Evolutionary conservation across 2,329 filamentous ascomycete species (phyloP), one percentile per base, ranked within the genome.

Genomic region (Sclerotinia subarctica): DNA sequence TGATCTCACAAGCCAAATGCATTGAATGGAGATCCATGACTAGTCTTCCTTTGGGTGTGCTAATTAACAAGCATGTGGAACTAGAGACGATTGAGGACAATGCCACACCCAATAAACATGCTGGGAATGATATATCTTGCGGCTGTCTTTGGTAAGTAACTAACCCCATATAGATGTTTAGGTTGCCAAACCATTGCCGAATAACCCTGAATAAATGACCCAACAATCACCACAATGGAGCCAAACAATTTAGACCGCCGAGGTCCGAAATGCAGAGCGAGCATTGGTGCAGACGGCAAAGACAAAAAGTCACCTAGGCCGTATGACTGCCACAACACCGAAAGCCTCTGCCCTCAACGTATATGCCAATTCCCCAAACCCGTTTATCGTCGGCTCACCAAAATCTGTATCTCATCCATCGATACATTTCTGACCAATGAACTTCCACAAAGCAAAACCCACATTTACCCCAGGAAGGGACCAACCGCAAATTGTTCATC

Each of bases 161-260:
- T 72, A 72, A 72, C 67, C 76, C 1, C 79, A 76, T 5, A 78
- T 73, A 4, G 60, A 81, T 76, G 13, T 11, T 44, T 78, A 78
- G 21, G 60, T 32, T 19, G 17, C 42, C 46, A 42, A 64, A 71
- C 72, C 54, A 46, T 72, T 32, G 10, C 57, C 32, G 44, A 76
- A 80, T 10, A 82, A 2, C 84, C 84, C 72, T 88, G 86, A 53
- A 88, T 77, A 7, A 87, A 71, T 10, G 84, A 82, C 13, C 86
- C 86, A 21, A 82, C 71, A 49, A 85, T 78, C 81, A 86, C 86
- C 69, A 86, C 79, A 0, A 79, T 65, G 19, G 84, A 86, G 0
- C 86, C 86, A 42, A 83, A 64, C 68, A 87, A 79, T 68, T 88
- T 86, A n/a, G 84, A 82, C 79, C 80, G 82, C 68, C 83, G 78